Conservation (phyloP, 1,284 basidiomycete species). For the Porogramme epimiltina region DNA sequence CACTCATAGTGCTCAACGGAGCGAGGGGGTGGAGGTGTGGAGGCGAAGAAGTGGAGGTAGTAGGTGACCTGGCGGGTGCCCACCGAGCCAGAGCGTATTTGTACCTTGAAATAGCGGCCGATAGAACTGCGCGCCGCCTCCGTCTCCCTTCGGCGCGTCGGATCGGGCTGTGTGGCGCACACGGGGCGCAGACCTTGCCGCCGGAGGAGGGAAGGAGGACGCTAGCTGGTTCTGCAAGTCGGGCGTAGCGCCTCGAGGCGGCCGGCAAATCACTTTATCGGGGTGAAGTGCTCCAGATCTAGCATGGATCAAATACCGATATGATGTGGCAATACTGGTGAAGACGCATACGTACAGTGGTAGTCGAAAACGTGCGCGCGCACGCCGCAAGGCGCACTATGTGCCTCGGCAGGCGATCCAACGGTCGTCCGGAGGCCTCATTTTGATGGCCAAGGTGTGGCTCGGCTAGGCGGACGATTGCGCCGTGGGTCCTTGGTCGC, state of each 20-base stretch:
- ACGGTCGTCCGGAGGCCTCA: no score
- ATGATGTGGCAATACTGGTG: not conserved
- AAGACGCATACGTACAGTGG: not conserved
- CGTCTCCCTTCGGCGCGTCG: not conserved
- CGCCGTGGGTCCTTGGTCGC: no score
- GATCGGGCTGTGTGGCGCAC: not conserved
- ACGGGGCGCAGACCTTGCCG: not conserved
- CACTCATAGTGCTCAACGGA: constrained; percentile 15
- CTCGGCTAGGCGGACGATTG: no score
- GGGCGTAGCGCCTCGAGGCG: not conserved
- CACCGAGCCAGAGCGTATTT: constrained; percentile 8
- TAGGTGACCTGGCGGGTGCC: not conserved
- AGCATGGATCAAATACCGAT: not conserved
- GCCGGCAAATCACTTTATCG: not conserved
- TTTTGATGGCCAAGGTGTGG: no score
- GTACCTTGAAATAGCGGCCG: constrained; percentile 10
- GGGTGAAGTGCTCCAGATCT: not conserved
- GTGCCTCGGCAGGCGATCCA: no score
- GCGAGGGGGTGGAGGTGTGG: not conserved
- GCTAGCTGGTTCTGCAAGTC: not conserved
- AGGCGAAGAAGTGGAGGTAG: not conserved
- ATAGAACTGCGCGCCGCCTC: not conserved
- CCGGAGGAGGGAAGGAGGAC: not conserved
- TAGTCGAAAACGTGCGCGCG: not conserved
- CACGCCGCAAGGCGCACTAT: no score